These are phyloP conservation scores for Selaginella moellendorffii DNA, from an alignment of 75 land plant genomes.

Conservation along the genomic window DNA sequence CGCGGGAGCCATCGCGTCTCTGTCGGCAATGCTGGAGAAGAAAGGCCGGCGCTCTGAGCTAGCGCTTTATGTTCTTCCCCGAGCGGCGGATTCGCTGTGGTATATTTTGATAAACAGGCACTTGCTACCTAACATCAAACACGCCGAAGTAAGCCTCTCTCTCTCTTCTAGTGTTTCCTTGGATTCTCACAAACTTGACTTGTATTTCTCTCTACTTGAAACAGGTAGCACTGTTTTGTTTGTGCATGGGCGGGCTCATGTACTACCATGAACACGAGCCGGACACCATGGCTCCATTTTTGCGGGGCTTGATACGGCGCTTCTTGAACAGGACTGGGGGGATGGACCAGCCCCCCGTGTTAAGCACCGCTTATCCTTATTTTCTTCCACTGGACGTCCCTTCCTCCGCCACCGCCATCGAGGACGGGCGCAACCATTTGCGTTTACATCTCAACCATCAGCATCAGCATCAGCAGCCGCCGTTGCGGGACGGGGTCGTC, in stretches of 20 bases:
- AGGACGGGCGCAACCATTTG: constrained; percentile 15
- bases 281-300: constrained; percentile 90
- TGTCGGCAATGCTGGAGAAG: constrained; percentile 80
- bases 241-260: constrained; percentile 95
- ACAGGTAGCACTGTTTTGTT: constrained; percentile 76
- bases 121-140: constrained; percentile 62
- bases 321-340: constrained; percentile 77
- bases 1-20: constrained; percentile 62
- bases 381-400: constrained; percentile 36
- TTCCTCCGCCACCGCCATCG: constrained; percentile 19
- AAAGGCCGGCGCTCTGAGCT: constrained; percentile 69
- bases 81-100: constrained; percentile 93
- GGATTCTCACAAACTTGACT: no score
- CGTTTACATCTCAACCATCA: no score
- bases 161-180: no score
- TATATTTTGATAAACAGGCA: constrained; percentile 79
- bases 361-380: constrained; percentile 41
- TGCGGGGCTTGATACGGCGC: constrained; percentile 63
- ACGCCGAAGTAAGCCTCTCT: constrained; percentile 59
- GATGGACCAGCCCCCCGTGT: constrained; percentile 29
- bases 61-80: constrained; percentile 87
- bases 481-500: constrained; percentile 17
- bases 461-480: no score
- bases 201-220: no score
- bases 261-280: constrained; percentile 87